Conservation (phyloP, 129 eudicot genomes). For the Lactuca saligna region DNA sequence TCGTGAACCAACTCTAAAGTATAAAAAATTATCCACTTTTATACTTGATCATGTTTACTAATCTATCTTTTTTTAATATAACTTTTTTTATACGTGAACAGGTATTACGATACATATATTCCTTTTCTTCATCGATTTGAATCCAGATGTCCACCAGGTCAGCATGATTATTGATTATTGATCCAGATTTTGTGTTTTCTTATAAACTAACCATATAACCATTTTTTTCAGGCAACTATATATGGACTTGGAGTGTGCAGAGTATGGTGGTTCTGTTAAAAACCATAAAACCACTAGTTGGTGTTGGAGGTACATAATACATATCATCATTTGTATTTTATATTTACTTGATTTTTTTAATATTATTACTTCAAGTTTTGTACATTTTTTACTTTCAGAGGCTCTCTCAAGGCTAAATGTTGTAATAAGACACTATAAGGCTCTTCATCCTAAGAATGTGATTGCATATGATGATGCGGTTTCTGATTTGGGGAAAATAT, state of each 20-base stretch:
- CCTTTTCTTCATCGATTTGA: slow-evolving; percentile 95
- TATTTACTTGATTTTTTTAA: background rate
- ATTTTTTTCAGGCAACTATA: slow-evolving; percentile 77
- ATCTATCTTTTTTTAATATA: background rate
- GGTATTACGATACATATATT: slow-evolving; percentile 92
- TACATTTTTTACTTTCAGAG: slow-evolving; percentile 46
- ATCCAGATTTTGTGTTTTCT: background rate
- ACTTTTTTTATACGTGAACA: slow-evolving; percentile 24
- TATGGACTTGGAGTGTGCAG: slow-evolving; percentile 99
- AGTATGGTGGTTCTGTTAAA: slow-evolving; percentile 79
- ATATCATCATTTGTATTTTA: background rate
- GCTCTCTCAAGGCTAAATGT: slow-evolving; percentile 97
- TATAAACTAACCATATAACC: slow-evolving; percentile 5
- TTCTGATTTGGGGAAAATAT: slow-evolving; percentile 3
- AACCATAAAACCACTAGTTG: slow-evolving; percentile 71
- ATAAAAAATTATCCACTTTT: slow-evolving; percentile 2
- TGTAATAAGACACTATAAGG: slow-evolving; percentile 77
- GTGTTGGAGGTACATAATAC: slow-evolving; percentile 70
- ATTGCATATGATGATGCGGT: slow-evolving; percentile 99
- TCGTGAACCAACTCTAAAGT: slow-evolving; percentile 95
- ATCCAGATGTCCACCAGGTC: slow-evolving; percentile 95
- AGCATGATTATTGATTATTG: slow-evolving; percentile 10
- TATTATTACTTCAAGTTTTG: background rate
- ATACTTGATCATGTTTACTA: too few species aligned
- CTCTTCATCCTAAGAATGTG: slow-evolving; percentile 72